These are phyloP conservation scores for Nepenthes mirabilis DNA, from an alignment of 148 eudicot genomes.

Conservation along the genomic window DNA sequence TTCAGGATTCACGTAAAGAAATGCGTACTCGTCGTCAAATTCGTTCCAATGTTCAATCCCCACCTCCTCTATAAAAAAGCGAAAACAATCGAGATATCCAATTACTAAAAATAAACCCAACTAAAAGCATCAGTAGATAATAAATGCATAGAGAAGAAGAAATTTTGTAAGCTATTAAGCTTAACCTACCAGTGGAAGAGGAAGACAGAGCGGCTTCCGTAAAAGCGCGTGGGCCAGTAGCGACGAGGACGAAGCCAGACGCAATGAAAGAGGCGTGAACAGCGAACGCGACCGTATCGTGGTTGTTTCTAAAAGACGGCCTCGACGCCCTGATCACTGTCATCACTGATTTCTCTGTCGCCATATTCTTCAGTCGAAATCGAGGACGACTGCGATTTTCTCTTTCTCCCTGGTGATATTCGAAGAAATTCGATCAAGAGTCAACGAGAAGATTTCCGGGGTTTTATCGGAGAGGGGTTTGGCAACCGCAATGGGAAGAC, in stretches of 20 bases:
- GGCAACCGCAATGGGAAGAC: too few relatives aligned
- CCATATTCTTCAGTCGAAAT: slow-evolving; percentile 11
- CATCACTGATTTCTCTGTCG: slow-evolving; percentile 49
- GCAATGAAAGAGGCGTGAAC: slow-evolving; percentile 55
- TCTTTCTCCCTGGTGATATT: too few relatives aligned
- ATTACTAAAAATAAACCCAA: too few relatives aligned
- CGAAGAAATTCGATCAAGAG: too few relatives aligned
- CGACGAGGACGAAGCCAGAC: slow-evolving; percentile 47
- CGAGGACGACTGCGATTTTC: too few relatives aligned
- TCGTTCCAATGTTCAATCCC: slow-evolving; percentile 77
- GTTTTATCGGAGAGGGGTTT: too few relatives aligned
- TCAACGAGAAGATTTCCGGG: too few relatives aligned
- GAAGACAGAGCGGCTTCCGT: slow-evolving; percentile 33
- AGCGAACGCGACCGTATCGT: slow-evolving; percentile 60
- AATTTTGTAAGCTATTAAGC: too few relatives aligned
- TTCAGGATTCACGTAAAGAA: slow-evolving; percentile 56
- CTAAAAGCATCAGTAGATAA: not conserved
- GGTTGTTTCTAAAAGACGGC: slow-evolving; percentile 43
- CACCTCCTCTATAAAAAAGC: slow-evolving; percentile 47
- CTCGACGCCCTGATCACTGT: slow-evolving; percentile 71
- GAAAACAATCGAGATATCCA: too few relatives aligned
- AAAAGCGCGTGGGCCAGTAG: slow-evolving; percentile 60
- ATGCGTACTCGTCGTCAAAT: slow-evolving; percentile 56
- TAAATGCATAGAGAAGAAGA: not conserved
- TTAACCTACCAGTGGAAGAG: slow-evolving; percentile 32